A percentile compares a stretch with the other conserved stretches of the same genome.
Evolutionary conservation across 495 filamentous ascomycete genomes (phyloP).

Genomic region (Poronia punctata): DNA sequence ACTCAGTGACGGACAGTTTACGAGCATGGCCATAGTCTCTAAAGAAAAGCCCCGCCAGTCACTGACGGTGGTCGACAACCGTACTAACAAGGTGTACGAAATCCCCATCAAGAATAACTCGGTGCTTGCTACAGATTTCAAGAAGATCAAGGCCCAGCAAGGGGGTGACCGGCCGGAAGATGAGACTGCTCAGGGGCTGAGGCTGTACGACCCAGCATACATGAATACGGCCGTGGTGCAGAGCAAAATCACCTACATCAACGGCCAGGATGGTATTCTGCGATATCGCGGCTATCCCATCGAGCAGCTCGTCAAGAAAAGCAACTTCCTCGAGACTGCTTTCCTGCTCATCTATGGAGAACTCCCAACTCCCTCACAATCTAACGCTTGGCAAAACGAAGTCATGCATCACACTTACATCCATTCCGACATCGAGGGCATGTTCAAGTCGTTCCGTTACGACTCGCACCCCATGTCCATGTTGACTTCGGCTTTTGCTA

Average conservation of each 20-base stretch:
- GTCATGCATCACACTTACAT: conserved; percentile 35
- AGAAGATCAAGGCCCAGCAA: conserved; percentile 33
- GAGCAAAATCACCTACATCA: conserved; percentile 48
- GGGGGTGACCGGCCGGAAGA: conserved; percentile 14
- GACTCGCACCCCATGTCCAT: conserved; percentile 38
- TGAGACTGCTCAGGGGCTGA: conserved; percentile 31
- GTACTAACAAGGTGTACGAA: conserved; percentile 41
- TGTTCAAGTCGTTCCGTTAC: conserved; percentile 29
- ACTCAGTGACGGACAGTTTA: neutral
- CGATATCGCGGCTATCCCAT: conserved; percentile 37
- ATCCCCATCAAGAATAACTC: conserved; percentile 47
- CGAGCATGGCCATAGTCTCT: conserved; percentile 12
- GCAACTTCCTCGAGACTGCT: conserved; percentile 33
- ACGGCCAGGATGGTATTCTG: conserved; percentile 30
- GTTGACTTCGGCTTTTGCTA: conserved; percentile 37
- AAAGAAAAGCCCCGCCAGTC: conserved; percentile 19
- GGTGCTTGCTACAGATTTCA: conserved; percentile 41
- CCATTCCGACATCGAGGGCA: conserved; percentile 25
- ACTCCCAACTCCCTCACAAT: conserved; percentile 29
- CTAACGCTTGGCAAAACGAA: conserved; percentile 26
- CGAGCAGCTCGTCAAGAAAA: conserved; percentile 33
- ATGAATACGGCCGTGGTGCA: conserved; percentile 48
- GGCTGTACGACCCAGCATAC: conserved; percentile 48
- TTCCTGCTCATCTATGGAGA: conserved; percentile 40
- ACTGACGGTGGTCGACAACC: conserved; percentile 42